Base-by-base conservation (phyloP, 2,329 filamentous ascomycete genomes). In the Fusarium sp. region DNA sequence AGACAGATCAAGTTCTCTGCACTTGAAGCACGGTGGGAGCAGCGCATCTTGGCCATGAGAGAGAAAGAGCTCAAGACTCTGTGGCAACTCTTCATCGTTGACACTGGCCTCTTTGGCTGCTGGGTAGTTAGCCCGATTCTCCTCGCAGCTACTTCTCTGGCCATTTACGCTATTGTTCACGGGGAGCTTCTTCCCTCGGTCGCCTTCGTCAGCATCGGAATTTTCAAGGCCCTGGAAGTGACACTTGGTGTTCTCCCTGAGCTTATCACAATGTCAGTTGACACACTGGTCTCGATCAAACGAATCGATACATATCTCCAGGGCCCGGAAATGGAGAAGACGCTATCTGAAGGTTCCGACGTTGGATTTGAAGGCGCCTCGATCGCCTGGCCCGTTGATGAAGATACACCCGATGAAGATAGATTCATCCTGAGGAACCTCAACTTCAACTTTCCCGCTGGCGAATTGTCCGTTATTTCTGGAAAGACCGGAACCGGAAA, bases 1-100 rank as follows among this genome's bases (percentile, higher is more conserved):
- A 89, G 93, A 1, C 94, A 96, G 80, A 94, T 96, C 83, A 96
- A 96, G 78, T 95, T 96, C 75, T 93, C 93, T 0, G 93, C 93
- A 1, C 82, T 94, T 2, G 94, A 96, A 80, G 83, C 85, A 22
- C 90, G 93, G 74, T 96, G 94, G 93, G 90, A 94, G 79, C 85
- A 87, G 17, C 92, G 91, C 69, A 93, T 96, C 46, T 71, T 79
- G 81, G 87, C 70, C 81, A 87, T 70, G 89, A 87, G 94, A 77
- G 88, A 91, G 49, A 88, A 87, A 55, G 94, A 96, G 79, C 86
- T 96, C 11, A 81, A 83, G 6, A 89, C 89, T 24, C 87, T 94
- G 38, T 93, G 92, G 90, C 86, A 84, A 42, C 88, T 91, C 2
- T 95, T 94, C 75, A 77, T 87, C 55, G 88, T 87, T 46, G 92